Evolutionary conservation across 352 stramenopile genomes (phyloP).

Genomic region (Pythium angustatum): DNA sequence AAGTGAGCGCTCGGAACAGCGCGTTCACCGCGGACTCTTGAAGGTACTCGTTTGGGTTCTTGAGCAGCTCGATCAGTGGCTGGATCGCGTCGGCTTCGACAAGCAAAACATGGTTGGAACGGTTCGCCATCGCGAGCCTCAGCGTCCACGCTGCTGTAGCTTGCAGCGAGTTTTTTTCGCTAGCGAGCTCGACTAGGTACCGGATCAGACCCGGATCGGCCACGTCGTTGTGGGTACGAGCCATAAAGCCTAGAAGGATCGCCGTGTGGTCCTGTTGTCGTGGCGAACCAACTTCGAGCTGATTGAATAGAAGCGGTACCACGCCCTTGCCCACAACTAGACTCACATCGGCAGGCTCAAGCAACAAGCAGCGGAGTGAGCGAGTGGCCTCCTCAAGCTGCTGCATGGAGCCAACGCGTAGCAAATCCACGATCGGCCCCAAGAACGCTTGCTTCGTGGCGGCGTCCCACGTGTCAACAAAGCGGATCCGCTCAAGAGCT

Average conservation of each 20-base stretch:
- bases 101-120: not conserved
- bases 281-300: not conserved
- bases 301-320: not conserved
- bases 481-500: not conserved
- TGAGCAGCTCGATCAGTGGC: not conserved
- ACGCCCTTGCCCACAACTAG: not conserved
- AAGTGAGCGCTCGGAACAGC: not conserved
- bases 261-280: not conserved
- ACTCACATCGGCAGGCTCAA: not conserved
- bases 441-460: not conserved
- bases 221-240: not conserved
- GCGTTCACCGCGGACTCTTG: not conserved
- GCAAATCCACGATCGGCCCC: not conserved
- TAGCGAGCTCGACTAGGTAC: not conserved
- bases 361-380: not conserved
- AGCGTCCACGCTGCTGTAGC: not conserved
- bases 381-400: slow-evolving; percentile 1
- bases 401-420: not conserved
- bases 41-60: too few relatives aligned
- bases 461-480: not conserved
- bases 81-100: not conserved
- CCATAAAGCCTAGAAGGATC: not conserved
- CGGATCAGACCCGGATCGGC: not conserved
- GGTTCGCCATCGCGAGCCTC: not conserved
- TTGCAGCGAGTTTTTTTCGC: not conserved